Base-by-base conservation (phyloP, 805 yeast species). In the Yarrowia divulgata region DNA sequence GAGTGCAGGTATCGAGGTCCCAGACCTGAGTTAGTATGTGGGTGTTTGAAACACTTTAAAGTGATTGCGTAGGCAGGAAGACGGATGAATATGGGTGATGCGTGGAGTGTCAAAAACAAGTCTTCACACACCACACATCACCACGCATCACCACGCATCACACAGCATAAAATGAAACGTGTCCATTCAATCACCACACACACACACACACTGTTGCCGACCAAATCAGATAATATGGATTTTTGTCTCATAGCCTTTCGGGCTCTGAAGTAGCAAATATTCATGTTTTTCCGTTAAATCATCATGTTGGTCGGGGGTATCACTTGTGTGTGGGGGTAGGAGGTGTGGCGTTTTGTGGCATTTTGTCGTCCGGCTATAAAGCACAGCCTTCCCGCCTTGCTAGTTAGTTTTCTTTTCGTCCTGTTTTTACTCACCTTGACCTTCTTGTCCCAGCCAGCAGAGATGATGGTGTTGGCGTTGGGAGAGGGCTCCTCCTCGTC, bases 241-340 rank as follows among this genome's bases (percentile, higher is more conserved):
- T 84, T 84, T 88, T 89, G 97, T 94, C 98, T 95, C 99, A 94
- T 92, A 87, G 95, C 90, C 81, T 54, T 54, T 54, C 71, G 73
- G 74, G 79, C 74, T 94, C 99, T 86, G 98, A 94, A 94, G 99
- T 94, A 94, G 99, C 99, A 94, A 94, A 95, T 95, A 94, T 89
- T 80, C 66, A 60, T 60, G 39, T 60, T 60, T 57, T 60, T 60
- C 42, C 66, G 37, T 23, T 43, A 60, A 43, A 43, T 60, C 66
- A 60, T 60, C 66, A 60, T 18, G 34, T 19, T 14, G 39, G 39
- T 54, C 35, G 39, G 23, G 35, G 14, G 43, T 50, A 10, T 34
- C 57, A 8, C 13, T 23, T 12, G 29, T 10, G 19, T 12, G 16
- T 14, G 8, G 43, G 14, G 43, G 8, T 2, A 23, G 29, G 43